These are phyloP conservation scores for Magnusiomyces tetraspermus DNA, from an alignment of 1,139 yeast species.

Conservation along the genomic window DNA sequence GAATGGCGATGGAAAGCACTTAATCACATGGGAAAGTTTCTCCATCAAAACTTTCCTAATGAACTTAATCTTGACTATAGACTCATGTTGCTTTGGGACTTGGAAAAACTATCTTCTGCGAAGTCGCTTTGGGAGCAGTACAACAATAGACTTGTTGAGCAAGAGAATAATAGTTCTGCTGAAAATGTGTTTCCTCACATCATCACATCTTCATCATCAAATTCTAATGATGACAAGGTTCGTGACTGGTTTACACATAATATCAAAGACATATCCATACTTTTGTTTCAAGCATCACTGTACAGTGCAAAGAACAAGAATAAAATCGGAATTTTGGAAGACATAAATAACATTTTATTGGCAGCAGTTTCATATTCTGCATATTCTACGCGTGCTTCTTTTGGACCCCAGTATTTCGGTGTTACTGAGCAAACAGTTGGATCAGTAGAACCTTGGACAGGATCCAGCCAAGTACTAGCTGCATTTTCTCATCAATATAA, in stretches of 20 bases:
- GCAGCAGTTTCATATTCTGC: conserved; percentile 26
- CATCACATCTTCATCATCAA: conserved; percentile 15
- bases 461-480: conserved; percentile 22
- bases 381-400: conserved; percentile 19
- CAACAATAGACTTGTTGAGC: conserved; percentile 1
- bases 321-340: conserved; percentile 17
- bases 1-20: conserved; percentile 35
- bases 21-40: conserved; percentile 40
- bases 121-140: conserved; percentile 39
- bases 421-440: conserved; percentile 17
- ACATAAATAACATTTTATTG: conserved; percentile 26
- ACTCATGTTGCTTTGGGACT: conserved; percentile 37
- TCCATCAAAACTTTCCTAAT: conserved; percentile 40
- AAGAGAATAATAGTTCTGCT: not conserved
- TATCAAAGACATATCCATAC: conserved; percentile 17
- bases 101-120: conserved; percentile 54
- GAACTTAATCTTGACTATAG: conserved; percentile 31
- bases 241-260: conserved; percentile 24
- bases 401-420: conserved; percentile 17
- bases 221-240: conserved; percentile 12
- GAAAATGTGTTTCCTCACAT: conserved; percentile 6
- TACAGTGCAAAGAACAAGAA: conserved; percentile 8
- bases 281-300: conserved; percentile 16
- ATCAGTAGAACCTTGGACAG: conserved; percentile 29
- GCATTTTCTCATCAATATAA: conserved; percentile 23